Percentiles rank a stretch among this genome's conserved stretches.
Evolutionary conservation across 148 eudicot genomes (phyloP).

Genomic region (Euryodendron excelsum): DNA sequence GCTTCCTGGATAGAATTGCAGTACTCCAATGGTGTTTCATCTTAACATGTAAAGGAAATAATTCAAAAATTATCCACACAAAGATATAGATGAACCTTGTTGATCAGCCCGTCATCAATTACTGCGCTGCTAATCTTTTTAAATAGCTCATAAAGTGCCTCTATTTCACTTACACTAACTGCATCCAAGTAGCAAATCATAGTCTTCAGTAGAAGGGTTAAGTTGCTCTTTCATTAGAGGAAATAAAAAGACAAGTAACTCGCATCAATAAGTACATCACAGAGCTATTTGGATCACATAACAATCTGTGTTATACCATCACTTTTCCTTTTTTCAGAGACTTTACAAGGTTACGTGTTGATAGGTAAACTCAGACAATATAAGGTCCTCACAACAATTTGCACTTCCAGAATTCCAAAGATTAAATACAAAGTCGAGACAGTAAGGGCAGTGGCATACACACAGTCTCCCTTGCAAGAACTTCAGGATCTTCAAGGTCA

Average conservation of each 20-base stretch:
- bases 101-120: conserved; percentile 86
- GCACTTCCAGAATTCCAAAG: neutral
- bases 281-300: neutral
- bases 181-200: conserved; percentile 33
- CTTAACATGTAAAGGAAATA: neutral
- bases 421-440: neutral
- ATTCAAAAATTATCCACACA: neutral
- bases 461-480: conserved; percentile 79
- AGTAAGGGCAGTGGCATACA: conserved; percentile 46
- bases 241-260: neutral
- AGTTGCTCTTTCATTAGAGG: neutral
- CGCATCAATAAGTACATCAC: neutral
- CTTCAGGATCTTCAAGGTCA: conserved; percentile 81
- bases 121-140: conserved; percentile 96
- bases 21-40: neutral
- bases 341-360: neutral
- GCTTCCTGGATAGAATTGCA: neutral
- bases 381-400: neutral
- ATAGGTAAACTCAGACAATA: neutral
- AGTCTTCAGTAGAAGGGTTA: conserved; percentile 5
- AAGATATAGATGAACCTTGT: conserved; percentile 56
- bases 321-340: neutral
- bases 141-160: conserved; percentile 92
- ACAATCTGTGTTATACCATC: neutral
- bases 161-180: conserved; percentile 98